These are phyloP conservation scores for Talaromyces sp. DNA, from an alignment of 2,329 filamentous ascomycete genomes.

Conservation along the genomic window DNA sequence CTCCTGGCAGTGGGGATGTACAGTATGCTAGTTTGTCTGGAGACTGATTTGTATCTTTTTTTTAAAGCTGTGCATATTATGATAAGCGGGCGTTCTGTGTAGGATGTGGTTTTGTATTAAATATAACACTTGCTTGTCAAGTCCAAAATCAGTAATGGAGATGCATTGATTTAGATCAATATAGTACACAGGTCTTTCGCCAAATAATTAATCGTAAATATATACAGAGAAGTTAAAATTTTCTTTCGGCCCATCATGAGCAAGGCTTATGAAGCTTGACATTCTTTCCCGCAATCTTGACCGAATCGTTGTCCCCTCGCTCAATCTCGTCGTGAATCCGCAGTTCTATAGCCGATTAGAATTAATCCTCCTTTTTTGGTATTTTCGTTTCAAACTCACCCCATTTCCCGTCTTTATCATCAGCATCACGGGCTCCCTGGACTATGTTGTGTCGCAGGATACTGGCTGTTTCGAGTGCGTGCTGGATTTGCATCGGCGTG, in stretches of 20 bases:
- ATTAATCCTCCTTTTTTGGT: constrained; percentile 6
- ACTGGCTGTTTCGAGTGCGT: constrained; percentile 76
- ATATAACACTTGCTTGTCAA: not conserved
- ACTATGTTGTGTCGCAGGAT: constrained; percentile 82
- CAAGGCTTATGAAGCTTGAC: constrained; percentile 40
- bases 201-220: not conserved
- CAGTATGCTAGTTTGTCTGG: constrained; percentile 82
- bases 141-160: not conserved
- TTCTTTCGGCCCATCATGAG: constrained; percentile 16
- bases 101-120: not conserved
- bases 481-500: constrained; percentile 60
- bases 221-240: constrained; percentile 19
- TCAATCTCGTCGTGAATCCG: constrained; percentile 89
- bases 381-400: constrained; percentile 18
- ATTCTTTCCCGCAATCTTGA: constrained; percentile 55
- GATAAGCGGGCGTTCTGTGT: constrained; percentile 5
- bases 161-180: not conserved
- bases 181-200: not conserved
- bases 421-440: constrained; percentile 58
- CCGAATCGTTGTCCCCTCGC: constrained; percentile 84
- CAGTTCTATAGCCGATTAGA: constrained; percentile 55
- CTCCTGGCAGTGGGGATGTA: constrained; percentile 71
- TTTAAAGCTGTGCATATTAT: constrained; percentile 4
- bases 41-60: constrained; percentile 49
- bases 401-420: constrained; percentile 30